These are phyloP conservation scores for Trifolium subterraneum DNA, from an alignment of 306 rosid species.

Conservation along the genomic window DNA sequence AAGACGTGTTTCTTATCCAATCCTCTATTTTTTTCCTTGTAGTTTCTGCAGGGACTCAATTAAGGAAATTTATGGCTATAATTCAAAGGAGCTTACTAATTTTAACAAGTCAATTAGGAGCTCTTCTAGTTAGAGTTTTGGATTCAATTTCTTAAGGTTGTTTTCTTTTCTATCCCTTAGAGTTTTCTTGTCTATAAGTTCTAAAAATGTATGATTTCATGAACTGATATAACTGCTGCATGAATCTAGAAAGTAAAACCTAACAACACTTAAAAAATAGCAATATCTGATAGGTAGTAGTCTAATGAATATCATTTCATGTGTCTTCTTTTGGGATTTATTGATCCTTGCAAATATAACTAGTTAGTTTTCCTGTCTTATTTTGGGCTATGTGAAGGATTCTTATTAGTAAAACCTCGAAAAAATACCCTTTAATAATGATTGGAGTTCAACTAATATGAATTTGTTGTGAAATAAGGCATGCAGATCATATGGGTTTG, in stretches of 20 bases:
- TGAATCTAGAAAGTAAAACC: conserved; percentile 15
- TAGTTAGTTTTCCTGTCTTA: conserved; percentile 4
- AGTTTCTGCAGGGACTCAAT: conserved; percentile 86
- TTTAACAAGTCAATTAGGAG: conserved; percentile 59
- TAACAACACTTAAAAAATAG: conserved; percentile 23
- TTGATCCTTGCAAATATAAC: background rate
- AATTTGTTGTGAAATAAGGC: conserved; percentile 1
- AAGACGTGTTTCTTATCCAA: conserved; percentile 35
- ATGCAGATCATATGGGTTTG: conserved; percentile 3
- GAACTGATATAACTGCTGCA: background rate
- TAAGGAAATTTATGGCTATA: conserved; percentile 72
- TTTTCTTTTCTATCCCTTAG: conserved; percentile 10
- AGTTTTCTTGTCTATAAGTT: conserved; percentile 28
- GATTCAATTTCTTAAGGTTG: conserved; percentile 35
- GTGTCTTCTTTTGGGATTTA: background rate
- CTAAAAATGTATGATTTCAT: background rate
- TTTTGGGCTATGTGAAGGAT: background rate
- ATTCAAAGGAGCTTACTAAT: conserved; percentile 70
- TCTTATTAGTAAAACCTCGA: background rate
- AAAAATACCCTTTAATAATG: conserved; percentile 1
- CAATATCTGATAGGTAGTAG: background rate
- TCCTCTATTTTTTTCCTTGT: conserved; percentile 37
- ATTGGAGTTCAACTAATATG: background rate
- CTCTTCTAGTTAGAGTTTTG: conserved; percentile 45
- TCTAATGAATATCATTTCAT: background rate